Conservation (phyloP, 1,139 yeast species). For the Saccharomyces uvarum region DNA sequence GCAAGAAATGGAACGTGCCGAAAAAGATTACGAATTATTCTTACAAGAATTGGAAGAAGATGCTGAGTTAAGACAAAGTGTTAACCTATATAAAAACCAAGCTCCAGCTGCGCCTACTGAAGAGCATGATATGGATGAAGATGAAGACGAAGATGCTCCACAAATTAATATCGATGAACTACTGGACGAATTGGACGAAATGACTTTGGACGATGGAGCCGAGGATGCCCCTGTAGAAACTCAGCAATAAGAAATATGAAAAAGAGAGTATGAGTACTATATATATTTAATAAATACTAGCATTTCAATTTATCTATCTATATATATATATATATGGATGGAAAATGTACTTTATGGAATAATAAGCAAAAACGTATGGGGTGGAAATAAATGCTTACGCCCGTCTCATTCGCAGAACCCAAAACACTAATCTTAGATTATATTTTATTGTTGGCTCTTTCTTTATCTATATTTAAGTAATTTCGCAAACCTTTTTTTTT, state of each 20-base stretch:
- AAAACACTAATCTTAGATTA: background rate
- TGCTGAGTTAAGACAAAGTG: constrained; percentile 82
- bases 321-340: background rate
- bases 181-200: constrained; percentile 85
- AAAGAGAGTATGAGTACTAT: background rate
- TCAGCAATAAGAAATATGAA: background rate
- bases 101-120: constrained; percentile 26
- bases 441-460: background rate
- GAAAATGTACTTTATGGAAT: background rate
- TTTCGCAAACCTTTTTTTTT: background rate
- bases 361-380: background rate
- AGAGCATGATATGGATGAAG: constrained; percentile 40
- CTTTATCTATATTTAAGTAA: background rate
- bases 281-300: background rate
- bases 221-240: constrained; percentile 5
- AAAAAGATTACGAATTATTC: constrained; percentile 90
- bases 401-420: background rate
- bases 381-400: background rate
- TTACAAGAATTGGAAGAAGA: constrained; percentile 97
- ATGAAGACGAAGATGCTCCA: constrained; percentile 66
- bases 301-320: background rate
- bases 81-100: constrained; percentile 76
- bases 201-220: constrained; percentile 55
- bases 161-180: constrained; percentile 73
- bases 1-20: constrained; percentile 87